Base-by-base conservation (phyloP, 768 basidiomycete species). In the Serendipita sp. region DNA sequence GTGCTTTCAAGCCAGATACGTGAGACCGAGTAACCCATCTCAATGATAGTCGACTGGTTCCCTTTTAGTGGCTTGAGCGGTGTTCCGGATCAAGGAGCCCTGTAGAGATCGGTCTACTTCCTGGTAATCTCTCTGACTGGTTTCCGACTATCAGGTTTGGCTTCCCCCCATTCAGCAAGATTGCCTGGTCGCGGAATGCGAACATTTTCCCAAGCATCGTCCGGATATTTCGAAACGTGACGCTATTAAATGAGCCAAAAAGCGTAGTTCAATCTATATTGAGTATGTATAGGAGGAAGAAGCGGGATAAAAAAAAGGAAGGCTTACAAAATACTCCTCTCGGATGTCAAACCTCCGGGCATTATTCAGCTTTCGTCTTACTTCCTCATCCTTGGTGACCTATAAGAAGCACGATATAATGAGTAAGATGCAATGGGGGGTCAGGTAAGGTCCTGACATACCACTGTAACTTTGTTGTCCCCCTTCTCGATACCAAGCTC, bases 271-370 rank as follows among this genome's bases (percentile, higher is more conserved):
- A 48, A 45, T 61, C 11, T 13, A n/a, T 17, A 16, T 22, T 20
- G 17, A 22, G 24, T 48, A 22, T 53, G 20, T 50, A 60, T 9
- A 30, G n/a, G 11, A 28, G 61, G 31, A 33, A 24, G 44, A 22
- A 38, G 20, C n/a, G 41, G 5, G 34, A 43, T 38, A 56, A 31
- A 45, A 11, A 48, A 28, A 30, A 34, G 3, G 38, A 38, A 20
- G 2, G 83, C 91, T 74, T 74, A 96, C 94, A 70, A 86, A 97
- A 72, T 98, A 99, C 70, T 96, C 94, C 71, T 97, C 95, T 61
- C 90, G 77, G 17, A 96, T 88, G 72, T 98, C 94, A 64, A 96
- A 84, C 75, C 83, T 87, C 75, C 85, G 86, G 9, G 53, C 53
- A 73, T 85, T 78, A 62, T 75, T 75, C 70, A 78, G 81, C 65